Evolutionary conservation across 129 eudicot genomes (phyloP).

Genomic region (Sambucus nigra): DNA sequence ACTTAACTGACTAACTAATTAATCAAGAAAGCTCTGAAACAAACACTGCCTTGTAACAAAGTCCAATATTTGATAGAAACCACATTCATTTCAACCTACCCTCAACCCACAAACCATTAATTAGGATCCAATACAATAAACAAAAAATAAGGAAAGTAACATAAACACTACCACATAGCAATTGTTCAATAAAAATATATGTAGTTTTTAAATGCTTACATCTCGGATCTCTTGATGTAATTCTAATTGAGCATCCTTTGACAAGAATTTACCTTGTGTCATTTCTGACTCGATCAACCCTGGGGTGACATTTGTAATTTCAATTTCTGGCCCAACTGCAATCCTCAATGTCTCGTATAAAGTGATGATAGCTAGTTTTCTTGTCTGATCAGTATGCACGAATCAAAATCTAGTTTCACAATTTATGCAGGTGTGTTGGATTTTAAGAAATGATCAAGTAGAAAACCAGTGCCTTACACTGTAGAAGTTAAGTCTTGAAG

Average conservation of each 20-base stretch:
- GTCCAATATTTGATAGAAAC: slow-evolving; percentile 29
- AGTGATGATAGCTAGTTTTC: slow-evolving; percentile 56
- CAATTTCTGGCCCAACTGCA: slow-evolving; percentile 46
- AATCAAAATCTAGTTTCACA: not conserved
- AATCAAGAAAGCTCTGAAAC: too few species aligned
- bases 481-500: slow-evolving; percentile 44
- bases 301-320: slow-evolving; percentile 47
- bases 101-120: not conserved
- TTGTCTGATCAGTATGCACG: slow-evolving; percentile 31
- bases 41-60: too few species aligned
- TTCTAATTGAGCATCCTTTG: slow-evolving; percentile 23
- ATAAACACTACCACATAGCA: not conserved
- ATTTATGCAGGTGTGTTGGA: not conserved
- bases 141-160: not conserved
- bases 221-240: slow-evolving; percentile 3
- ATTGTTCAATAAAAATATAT: too few species aligned
- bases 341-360: slow-evolving; percentile 63
- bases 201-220: slow-evolving; percentile 1
- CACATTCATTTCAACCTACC: slow-evolving; percentile 26
- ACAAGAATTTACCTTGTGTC: slow-evolving; percentile 32
- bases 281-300: slow-evolving; percentile 46
- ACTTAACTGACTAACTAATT: too few species aligned
- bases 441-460: not conserved
- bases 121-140: not conserved
- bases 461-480: slow-evolving; percentile 21